Evolutionary conservation across 495 filamentous ascomycete genomes (phyloP), one percentile per base, ranked within the genome.

Genomic region (Apiosordaria backusii): DNA sequence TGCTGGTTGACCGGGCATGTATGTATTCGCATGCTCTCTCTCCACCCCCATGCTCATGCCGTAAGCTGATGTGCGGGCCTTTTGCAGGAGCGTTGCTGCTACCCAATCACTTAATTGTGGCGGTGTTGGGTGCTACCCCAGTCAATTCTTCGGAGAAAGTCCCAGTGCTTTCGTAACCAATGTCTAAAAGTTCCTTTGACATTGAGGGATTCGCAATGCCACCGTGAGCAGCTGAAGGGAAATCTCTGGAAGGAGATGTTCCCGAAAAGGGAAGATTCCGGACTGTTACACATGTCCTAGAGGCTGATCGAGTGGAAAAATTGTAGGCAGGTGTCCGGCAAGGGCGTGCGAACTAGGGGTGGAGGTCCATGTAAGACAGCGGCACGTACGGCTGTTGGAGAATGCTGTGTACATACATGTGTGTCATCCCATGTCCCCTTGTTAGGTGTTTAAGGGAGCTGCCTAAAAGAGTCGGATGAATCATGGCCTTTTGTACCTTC

Each of bases 41-140:
- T 45, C 35, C 35, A 13, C 35, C 5, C 35, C 35, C 35, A 13
- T 45, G 35, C 16, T 45, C 35, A 61, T 45, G 29, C 59, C 59
- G 59, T 61, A 35, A 61, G 59, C 59, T 61, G 25, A 61, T 61
- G 26, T 45, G 59, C 27, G 59, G 59, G 59, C 24, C 59, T 45
- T 61, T 61, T 61, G 59, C 24, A n/a, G 26, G n/a, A n/a, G 13
- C 35, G 24, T 61, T 21, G 18, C n/a, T 61, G 25, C 59, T 35
- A 45, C 27, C n/a, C 24, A 59, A 61, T 61, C 24, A n/a, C 18
- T 40, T 9, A 45, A 61, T 10, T 18, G 59, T 61, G 59, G 59
- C 59, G n/a, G 59, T 61, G 59, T 27, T 45, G 59, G 23, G 57
- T 60, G 24, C 24, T 59, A 59, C 22, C 57, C 23, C 21, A 27